Evolutionary conservation across 2,329 filamentous ascomycete genomes (phyloP), one percentile per base, ranked within the genome.

Genomic region (Fusarium graminum): DNA sequence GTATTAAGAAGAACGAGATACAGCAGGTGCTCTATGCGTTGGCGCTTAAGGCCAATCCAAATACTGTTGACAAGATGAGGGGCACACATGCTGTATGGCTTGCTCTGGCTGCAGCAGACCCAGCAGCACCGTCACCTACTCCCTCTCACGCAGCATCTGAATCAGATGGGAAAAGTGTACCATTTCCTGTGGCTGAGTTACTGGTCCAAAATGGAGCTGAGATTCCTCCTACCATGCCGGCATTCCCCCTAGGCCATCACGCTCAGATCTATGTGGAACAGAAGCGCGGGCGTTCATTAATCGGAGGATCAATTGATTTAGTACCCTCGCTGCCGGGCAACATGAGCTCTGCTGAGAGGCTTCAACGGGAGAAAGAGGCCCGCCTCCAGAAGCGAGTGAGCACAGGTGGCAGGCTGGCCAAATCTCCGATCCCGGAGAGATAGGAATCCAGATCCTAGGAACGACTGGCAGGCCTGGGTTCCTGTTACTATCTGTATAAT

Each of bases 1-100:
- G 92, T 11, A 94, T 98, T 76, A 99, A 98, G 83, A 93, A 90
- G 79, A 97, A 97, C 77, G 94, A 99, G 75, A 92, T 99, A 54
- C 92, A 95, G 74, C 92, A 93, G 66, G 93, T 97, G 25, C 86
- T 99, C 26, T 96, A 97, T 73, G 94, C 92, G 5, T 84, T 99
- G 44, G 93, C 95, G 2, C 84, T 97, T 30, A 87, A 87, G 63
- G 95, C 92, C 14, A 97, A 94, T 73, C 92, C 94, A 14, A 99
- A 99, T 73, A 86, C 90, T 4, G 83, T 88, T 7, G 95, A 99
- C 76, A 92, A 90, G 66, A 95, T 93, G 38, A 88, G 95, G 52
- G 92, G 91, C 40, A 97, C 94, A 0, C 94, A 96, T 75, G 89
- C 92, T 2, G 87, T 98, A 16, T 98, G 94, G 81, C 83, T 99